Evolutionary conservation across 257 asterid species (phyloP), one percentile per base, ranked within the genome.

Genomic region (Osmanthus fragrans): DNA sequence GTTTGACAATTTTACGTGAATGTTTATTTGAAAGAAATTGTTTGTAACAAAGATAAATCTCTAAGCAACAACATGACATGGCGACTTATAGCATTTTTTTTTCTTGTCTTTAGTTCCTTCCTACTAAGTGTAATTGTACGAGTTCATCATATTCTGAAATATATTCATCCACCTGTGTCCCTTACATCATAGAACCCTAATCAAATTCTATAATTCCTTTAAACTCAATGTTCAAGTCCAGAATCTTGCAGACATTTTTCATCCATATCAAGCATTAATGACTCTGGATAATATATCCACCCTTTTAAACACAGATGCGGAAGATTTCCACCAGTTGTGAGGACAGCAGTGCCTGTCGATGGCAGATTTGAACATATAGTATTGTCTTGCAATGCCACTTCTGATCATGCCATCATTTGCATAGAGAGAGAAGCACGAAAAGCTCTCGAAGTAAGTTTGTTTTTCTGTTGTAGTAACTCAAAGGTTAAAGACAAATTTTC

Each of bases 351-450:
- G 64, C 98, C 98, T 4, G 98, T 94, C 67, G 97, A 94, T 73
- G 98, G 98, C 77, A 90, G 98, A 81, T 94, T 94, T 64, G 98
- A 94, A 90, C 98, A 92, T 71, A 90, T 94, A 79, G 92, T 94
- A 79, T 93, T 94, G 66, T 92, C 96, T 56, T 92, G 97, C 71
- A 92, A 94, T 60, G 94, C 98, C 72, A 92, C 96, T 78, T 92
- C 98, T 16, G 98, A 94, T 73, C 97, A 94, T 80, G 97, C 94
- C 82, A 86, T 94, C 80, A 75, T 94, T 65, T 90, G 96, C 87
- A 94, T 94, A 40, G 94, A 90, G 88, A 88, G 80, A 82, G 98
- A 94, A 94, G 87, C 98, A 36, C 84, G 74, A 15, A 81, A 72
- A 75, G 97, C 97, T 45, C 80, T 94, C 69, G 88, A 86, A 80